phyloP scores from a whole-genome alignment of 1,284 basidiomycete genomes.

The Tausonia pullulans region DNA sequence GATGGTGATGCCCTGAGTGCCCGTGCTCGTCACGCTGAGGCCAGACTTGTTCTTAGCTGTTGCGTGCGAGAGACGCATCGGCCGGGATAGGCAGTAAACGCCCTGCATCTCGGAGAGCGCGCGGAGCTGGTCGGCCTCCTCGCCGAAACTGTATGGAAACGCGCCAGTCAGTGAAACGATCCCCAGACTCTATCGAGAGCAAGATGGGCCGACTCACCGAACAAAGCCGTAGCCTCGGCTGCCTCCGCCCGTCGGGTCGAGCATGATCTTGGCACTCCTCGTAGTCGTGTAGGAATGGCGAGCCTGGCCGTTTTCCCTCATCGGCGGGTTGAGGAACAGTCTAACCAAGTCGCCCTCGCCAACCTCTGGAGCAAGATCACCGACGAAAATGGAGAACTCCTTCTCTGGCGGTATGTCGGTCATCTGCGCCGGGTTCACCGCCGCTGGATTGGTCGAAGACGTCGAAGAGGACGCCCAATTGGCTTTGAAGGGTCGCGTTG shows the following conservation, averaged over 20 bases:
- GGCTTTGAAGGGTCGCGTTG: conserved; percentile 56
- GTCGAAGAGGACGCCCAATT: conserved; percentile 59
- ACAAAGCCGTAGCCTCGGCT: conserved; percentile 84
- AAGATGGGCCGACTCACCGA: conserved; percentile 41
- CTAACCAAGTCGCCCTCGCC: conserved; percentile 79
- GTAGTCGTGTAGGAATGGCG: conserved; percentile 70
- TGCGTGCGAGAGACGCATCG: conserved; percentile 80
- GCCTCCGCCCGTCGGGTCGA: conserved; percentile 76
- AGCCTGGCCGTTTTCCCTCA: not conserved
- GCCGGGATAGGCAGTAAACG: conserved; percentile 68
- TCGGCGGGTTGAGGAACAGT: conserved; percentile 69
- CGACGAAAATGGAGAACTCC: conserved; percentile 84
- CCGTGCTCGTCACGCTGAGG: not conserved
- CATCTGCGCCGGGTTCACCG: conserved; percentile 32
- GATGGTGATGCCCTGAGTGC: not conserved
- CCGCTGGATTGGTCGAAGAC: conserved; percentile 23
- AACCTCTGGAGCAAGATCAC: conserved; percentile 77
- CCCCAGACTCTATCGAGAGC: not conserved
- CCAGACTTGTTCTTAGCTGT: conserved; percentile 62
- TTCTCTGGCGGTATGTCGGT: conserved; percentile 42
- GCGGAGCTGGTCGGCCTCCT: conserved; percentile 73
- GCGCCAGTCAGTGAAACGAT: no score
- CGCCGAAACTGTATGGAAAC: conserved; percentile 48
- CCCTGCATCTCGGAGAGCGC: conserved; percentile 83
- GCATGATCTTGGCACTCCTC: conserved; percentile 87